These are phyloP conservation scores for Henningerozyma blattae DNA, from an alignment of 805 yeast genomes.

Conservation along the genomic window DNA sequence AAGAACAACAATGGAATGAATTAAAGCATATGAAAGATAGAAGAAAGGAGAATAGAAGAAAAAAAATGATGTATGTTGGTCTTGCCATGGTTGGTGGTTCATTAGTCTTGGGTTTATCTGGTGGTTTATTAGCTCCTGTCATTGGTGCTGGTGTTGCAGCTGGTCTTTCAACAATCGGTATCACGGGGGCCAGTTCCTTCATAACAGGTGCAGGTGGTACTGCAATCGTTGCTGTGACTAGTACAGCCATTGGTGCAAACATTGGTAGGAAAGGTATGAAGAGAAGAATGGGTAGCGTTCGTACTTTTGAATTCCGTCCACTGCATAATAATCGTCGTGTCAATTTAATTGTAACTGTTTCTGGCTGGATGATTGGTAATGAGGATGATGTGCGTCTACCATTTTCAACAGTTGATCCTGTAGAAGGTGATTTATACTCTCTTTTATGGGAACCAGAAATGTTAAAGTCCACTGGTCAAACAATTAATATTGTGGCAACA, in stretches of 20 bases:
- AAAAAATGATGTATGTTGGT: conserved; percentile 77
- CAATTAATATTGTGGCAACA: conserved; percentile 83
- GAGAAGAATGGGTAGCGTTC: conserved; percentile 78
- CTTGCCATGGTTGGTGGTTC: conserved; percentile 96
- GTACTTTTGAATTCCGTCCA: conserved; percentile 89
- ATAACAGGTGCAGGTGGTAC: conserved; percentile 97
- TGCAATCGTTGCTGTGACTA: conserved; percentile 83
- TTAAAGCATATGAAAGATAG: conserved; percentile 55
- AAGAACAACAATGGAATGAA: conserved; percentile 63
- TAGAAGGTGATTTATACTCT: conserved; percentile 92
- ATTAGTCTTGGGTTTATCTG: conserved; percentile 84
- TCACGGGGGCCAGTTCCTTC: conserved; percentile 85
- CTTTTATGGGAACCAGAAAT: conserved; percentile 97
- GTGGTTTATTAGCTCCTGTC: conserved; percentile 92
- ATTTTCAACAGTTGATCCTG: conserved; percentile 92
- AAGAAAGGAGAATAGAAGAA: conserved; percentile 50
- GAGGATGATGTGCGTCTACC: conserved; percentile 95
- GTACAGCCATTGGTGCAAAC: conserved; percentile 81
- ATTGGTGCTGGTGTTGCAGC: conserved; percentile 98
- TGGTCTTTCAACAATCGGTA: conserved; percentile 89
- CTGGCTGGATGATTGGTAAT: conserved; percentile 97
- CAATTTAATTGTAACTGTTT: conserved; percentile 74
- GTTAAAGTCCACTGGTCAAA: conserved; percentile 92
- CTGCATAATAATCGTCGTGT: conserved; percentile 83
- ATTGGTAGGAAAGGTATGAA: conserved; percentile 82